Evolutionary conservation across 495 filamentous ascomycete genomes (phyloP).

Genomic region (Neurospora intermedia): DNA sequence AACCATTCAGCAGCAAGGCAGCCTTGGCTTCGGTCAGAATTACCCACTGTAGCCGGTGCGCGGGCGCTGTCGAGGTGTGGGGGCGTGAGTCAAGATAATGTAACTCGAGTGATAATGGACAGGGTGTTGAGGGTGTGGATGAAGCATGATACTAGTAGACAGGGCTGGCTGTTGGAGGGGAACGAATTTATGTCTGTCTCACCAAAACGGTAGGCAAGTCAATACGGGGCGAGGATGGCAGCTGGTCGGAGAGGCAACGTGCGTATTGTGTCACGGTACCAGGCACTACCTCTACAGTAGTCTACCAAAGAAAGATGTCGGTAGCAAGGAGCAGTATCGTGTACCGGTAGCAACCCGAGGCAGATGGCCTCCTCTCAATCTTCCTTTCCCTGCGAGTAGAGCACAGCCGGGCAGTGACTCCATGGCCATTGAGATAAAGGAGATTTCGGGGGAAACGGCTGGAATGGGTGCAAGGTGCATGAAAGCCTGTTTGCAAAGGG

Average conservation of each 20-base stretch:
- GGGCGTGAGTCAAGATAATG: conserved; percentile 22
- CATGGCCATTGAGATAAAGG: not conserved
- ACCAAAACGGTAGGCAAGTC: conserved; percentile 12
- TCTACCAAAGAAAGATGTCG: conserved; percentile 3
- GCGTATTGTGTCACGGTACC: not conserved
- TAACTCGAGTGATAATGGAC: conserved; percentile 3
- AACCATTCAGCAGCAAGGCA: not conserved
- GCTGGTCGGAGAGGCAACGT: not conserved
- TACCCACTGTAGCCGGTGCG: conserved; percentile 10
- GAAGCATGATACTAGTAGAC: conserved; percentile 4
- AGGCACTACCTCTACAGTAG: not conserved
- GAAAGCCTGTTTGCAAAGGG: not conserved
- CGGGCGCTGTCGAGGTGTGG: conserved; percentile 8
- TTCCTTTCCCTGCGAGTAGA: not conserved
- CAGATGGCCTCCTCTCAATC: not conserved
- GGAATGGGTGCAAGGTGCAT: not conserved
- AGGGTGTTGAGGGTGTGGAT: conserved; percentile 17
- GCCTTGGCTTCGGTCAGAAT: conserved; percentile 18
- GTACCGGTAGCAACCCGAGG: not conserved
- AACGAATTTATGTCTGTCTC: conserved; percentile 16
- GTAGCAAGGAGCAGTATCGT: conserved; percentile 5
- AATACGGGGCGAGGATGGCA: not conserved
- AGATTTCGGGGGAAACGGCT: not conserved
- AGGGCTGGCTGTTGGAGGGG: not conserved
- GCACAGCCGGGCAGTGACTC: not conserved